Conservation (phyloP, 495 filamentous ascomycete genomes). For the Thozetella sp. region DNA sequence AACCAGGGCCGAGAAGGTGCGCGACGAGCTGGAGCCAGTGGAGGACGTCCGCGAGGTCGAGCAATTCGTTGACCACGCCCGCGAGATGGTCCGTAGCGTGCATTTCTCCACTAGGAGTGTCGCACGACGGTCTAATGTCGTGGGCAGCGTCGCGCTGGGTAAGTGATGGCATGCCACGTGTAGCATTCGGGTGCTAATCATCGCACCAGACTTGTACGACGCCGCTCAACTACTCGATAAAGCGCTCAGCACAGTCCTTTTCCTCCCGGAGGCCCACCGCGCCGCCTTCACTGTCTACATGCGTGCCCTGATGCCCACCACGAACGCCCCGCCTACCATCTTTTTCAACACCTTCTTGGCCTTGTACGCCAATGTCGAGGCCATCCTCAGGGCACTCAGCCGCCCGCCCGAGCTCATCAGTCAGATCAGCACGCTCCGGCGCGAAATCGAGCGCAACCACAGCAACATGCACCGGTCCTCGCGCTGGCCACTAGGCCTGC, state of each 20-base stretch:
- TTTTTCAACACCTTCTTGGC: conserved; percentile 78
- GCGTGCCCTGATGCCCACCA: conserved; percentile 62
- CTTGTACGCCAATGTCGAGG: conserved; percentile 75
- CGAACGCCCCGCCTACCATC: conserved; percentile 71
- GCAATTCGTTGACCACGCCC: conserved; percentile 84
- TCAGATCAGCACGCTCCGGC: conserved; percentile 63
- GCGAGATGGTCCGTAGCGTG: conserved; percentile 83
- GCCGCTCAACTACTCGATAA: conserved; percentile 61
- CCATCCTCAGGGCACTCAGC: conserved; percentile 77
- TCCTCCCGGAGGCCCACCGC: conserved; percentile 68
- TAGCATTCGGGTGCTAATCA: conserved; percentile 33
- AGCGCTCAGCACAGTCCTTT: conserved; percentile 59
- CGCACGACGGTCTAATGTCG: conserved; percentile 66
- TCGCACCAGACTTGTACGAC: conserved; percentile 64
- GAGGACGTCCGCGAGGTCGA: conserved; percentile 91
- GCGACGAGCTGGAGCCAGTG: conserved; percentile 83
- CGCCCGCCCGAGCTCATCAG: conserved; percentile 80
- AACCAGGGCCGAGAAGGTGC: conserved; percentile 76
- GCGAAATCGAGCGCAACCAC: conserved; percentile 73
- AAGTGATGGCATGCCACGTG: conserved; percentile 25
- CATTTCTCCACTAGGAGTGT: conserved; percentile 80
- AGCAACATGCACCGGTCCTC: conserved; percentile 71
- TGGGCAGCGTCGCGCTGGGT: conserved; percentile 60
- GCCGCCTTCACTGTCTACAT: conserved; percentile 75
- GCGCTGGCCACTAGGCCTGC: conserved; percentile 77